These are phyloP conservation scores for Cymbopogon flexuosus DNA, from an alignment of 202 grass and related monocot species.

Conservation along the genomic window DNA sequence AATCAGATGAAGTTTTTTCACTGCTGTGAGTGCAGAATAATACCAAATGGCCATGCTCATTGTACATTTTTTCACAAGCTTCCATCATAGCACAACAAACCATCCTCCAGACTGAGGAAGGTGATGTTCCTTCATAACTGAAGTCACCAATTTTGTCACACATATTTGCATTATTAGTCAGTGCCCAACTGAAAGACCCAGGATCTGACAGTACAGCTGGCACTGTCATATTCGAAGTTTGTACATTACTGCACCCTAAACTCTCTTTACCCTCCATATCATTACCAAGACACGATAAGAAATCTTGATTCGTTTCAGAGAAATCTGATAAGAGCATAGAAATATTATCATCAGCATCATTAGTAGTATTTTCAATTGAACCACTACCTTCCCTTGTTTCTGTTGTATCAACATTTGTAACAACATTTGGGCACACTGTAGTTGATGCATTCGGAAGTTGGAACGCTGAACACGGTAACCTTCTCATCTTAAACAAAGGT, in stretches of 20 bases:
- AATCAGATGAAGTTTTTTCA: conserved; percentile 36
- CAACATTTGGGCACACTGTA: conserved; percentile 53
- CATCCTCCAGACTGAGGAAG: conserved; percentile 77
- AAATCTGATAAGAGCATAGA: conserved; percentile 53
- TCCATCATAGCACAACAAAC: conserved; percentile 70
- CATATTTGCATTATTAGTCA: conserved; percentile 31
- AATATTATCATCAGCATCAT: conserved; percentile 64
- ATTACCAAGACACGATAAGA: conserved; percentile 48
- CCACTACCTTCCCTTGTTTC: conserved; percentile 65
- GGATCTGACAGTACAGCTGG: conserved; percentile 17
- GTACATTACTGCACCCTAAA: conserved; percentile 27
- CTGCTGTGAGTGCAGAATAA: conserved; percentile 56
- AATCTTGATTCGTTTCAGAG: conserved; percentile 54
- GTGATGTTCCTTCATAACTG: conserved; percentile 71
- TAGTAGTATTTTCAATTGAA: conserved; percentile 45
- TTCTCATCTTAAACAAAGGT: conserved; percentile 74
- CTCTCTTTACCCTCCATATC: conserved; percentile 40
- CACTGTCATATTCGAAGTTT: conserved; percentile 17
- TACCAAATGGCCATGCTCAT: conserved; percentile 63
- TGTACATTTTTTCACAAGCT: conserved; percentile 72
- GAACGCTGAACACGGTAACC: conserved; percentile 69
- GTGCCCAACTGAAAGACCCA: conserved; percentile 27
- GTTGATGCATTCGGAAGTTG: conserved; percentile 66
- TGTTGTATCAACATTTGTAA: conserved; percentile 49
- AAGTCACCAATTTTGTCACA: conserved; percentile 83